A percentile compares a stretch with the other conserved stretches of the same genome.
These are phyloP conservation scores for Candida ortonii DNA, from an alignment of 805 yeast genomes.

Conservation along the genomic window DNA sequence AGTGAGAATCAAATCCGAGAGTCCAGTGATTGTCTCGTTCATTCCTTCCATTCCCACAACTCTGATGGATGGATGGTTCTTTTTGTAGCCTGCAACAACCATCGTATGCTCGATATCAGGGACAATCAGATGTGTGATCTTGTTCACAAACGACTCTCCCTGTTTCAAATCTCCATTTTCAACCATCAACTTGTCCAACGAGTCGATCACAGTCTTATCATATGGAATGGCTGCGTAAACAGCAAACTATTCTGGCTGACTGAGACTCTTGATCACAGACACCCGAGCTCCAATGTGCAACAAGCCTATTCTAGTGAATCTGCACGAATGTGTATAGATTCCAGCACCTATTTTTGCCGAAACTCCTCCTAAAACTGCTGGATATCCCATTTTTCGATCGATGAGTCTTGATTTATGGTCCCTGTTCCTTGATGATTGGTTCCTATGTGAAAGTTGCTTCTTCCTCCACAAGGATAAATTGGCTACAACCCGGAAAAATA, in stretches of 20 bases:
- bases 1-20: conserved; percentile 41
- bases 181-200: conserved; percentile 32
- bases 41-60: conserved; percentile 52
- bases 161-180: conserved; percentile 29
- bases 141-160: conserved; percentile 33
- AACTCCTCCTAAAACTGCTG: conserved; percentile 37
- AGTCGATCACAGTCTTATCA: conserved; percentile 42
- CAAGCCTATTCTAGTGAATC: conserved; percentile 29
- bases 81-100: conserved; percentile 54
- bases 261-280: conserved; percentile 33
- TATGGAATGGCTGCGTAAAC: conserved; percentile 63
- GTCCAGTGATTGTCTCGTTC: conserved; percentile 33
- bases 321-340: conserved; percentile 36
- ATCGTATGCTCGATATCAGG: conserved; percentile 67
- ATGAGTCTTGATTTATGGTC: no score
- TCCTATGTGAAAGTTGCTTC: no score
- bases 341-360: conserved; percentile 33
- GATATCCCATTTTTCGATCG: conserved; percentile 41
- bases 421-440: no score
- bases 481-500: no score
- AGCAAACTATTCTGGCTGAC: conserved; percentile 31
- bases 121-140: conserved; percentile 50
- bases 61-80: conserved; percentile 46
- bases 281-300: conserved; percentile 39
- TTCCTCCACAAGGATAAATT: no score